A percentile compares a stretch with the other conserved stretches of the same genome.
Evolutionary conservation across 2,329 filamentous ascomycete species (phyloP).

Genomic region (Cladobotryum mycophilum): DNA sequence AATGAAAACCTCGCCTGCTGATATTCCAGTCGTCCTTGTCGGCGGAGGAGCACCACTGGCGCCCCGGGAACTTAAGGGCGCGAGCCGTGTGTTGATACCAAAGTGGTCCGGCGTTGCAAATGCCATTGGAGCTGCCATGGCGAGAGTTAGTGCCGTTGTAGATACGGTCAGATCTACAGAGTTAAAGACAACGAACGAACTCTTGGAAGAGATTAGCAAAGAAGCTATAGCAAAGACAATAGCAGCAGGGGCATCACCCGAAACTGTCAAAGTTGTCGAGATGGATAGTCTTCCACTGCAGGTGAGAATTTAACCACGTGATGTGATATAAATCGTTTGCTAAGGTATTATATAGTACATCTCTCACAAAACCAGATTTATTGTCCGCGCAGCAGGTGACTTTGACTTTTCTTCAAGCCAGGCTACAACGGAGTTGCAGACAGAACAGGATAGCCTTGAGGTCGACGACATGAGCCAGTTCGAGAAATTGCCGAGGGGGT

Average conservation of each 20-base stretch:
- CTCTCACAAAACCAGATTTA: constrained; percentile 47
- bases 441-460: constrained; percentile 1
- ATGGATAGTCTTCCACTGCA: constrained; percentile 49
- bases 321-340: not conserved
- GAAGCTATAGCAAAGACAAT: constrained; percentile 40
- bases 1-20: constrained; percentile 57
- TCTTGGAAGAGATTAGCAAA: constrained; percentile 32
- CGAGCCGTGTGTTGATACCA: constrained; percentile 50
- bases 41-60: constrained; percentile 57
- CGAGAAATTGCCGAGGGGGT: constrained; percentile 13
- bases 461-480: constrained; percentile 18
- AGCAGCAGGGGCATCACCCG: constrained; percentile 37
- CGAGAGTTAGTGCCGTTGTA: constrained; percentile 49
- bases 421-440: not conserved
- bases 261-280: constrained; percentile 43
- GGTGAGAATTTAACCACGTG: constrained; percentile 19
- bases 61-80: constrained; percentile 48
- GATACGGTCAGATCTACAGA: constrained; percentile 46
- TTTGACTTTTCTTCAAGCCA: constrained; percentile 36
- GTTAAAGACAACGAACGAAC: constrained; percentile 29
- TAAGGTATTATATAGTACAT: constrained; percentile 34
- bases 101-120: constrained; percentile 55
- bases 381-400: constrained; percentile 54
- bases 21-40: constrained; percentile 54
- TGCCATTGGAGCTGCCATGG: constrained; percentile 58